Evolutionary conservation across 495 filamentous ascomycete genomes (phyloP), one percentile per base, ranked within the genome.

Genomic region (Tuber magnatum): DNA sequence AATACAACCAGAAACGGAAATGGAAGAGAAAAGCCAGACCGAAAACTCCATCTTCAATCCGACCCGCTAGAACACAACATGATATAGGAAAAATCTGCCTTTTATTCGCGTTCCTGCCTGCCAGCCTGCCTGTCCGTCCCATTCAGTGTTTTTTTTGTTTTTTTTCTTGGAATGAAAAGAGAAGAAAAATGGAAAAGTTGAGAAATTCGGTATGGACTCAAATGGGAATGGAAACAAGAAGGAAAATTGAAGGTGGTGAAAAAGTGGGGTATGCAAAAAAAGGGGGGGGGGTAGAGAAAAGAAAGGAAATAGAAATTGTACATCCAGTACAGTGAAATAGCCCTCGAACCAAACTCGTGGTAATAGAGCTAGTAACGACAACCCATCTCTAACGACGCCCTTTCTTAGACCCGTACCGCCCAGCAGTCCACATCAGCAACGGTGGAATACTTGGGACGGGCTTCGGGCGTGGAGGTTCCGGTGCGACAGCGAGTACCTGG

Each of bases 371-470:
- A 4, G 51, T 14, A 28, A 65, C 16, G 32, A 20, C 4, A 8
- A 5, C 35, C 32, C 56, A 16, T 32, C 56, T 35, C 56, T 65
- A 65, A 65, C 56, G 56, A 65, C 56, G 56, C 14, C 72, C 72
- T 28, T 70, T 79, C 70, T 75, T 81, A 10, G 77, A 69, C 40
- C 77, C 78, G 75, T 81, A 81, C 43, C 81, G 80, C 24, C 81
- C 81, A 32, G 81, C 81, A 65, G 81, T 82, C 81, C 81, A 82
- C 81, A 82, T 82, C 46, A 83, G 46, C 61, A 83, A 70, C 4
- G 81, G 81, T 3, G 81, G 81, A 70, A 83, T 83, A 24, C 51
- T 72, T 32, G 76, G 42, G 5, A 28, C 46, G 18, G 68, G 70
- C 40, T 81, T 81, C 41, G 73, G 22, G 35, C 76, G 74, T 22